phyloP scores from a whole-genome alignment of 768 basidiomycete genomes.

The Mrakia gelida region DNA sequence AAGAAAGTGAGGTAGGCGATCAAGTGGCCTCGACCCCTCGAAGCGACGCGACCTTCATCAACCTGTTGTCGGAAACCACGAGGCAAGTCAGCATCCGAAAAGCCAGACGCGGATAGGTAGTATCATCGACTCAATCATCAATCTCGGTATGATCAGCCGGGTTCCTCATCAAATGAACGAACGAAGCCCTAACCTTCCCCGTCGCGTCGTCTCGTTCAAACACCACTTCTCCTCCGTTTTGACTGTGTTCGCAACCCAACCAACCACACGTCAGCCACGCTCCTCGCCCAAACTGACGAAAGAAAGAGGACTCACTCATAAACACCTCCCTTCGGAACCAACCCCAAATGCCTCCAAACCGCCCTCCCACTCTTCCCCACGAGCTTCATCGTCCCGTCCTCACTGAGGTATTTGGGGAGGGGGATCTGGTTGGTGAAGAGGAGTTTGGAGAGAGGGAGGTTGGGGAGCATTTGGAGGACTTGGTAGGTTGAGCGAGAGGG shows the following conservation, averaged over 20 bases:
- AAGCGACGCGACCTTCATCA: not conserved
- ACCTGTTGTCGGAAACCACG: not conserved
- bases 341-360: not conserved
- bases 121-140: not conserved
- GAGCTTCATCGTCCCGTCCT: not conserved
- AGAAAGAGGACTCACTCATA: no score
- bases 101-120: no score
- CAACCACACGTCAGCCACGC: not conserved
- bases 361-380: not conserved
- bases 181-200: no score
- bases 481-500: not conserved
- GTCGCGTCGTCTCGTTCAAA: not conserved
- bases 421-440: not conserved
- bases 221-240: not conserved
- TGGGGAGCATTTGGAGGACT: not conserved
- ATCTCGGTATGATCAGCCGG: not conserved
- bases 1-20: no score
- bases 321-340: not conserved
- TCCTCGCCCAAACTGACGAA: no score
- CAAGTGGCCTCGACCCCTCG: no score
- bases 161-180: not conserved
- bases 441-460: not conserved
- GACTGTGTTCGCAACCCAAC: not conserved
- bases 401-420: not conserved
- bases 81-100: no score